Percentiles rank a stretch among this genome's conserved stretches.
Evolutionary conservation across 768 basidiomycete species (phyloP).

Genomic region (Hydnomerulius pinastri): DNA sequence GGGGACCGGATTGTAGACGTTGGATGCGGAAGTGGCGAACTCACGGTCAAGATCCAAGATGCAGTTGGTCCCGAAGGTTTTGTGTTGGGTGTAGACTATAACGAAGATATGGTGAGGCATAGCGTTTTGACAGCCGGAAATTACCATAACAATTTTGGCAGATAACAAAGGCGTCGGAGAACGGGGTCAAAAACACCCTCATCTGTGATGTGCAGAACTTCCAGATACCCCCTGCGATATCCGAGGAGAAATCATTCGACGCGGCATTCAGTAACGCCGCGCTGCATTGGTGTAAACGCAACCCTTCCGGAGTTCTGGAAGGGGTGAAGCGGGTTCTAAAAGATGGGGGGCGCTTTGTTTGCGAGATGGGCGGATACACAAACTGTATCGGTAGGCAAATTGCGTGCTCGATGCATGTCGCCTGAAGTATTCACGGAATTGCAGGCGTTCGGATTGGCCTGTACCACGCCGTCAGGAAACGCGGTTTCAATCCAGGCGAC

Average conservation of each 20-base stretch:
- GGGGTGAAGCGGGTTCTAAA: constrained; percentile 64
- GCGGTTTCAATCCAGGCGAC: constrained; percentile 57
- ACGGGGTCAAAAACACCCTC: constrained; percentile 48
- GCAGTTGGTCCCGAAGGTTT: constrained; percentile 53
- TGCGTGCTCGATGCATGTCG: neutral
- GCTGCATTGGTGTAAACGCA: constrained; percentile 83
- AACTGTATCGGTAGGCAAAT: constrained; percentile 63
- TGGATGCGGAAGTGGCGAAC: constrained; percentile 83
- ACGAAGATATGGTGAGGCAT: constrained; percentile 65
- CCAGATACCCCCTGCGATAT: constrained; percentile 32
- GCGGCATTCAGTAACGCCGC: constrained; percentile 80
- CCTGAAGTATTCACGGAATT: neutral
- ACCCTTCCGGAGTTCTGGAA: constrained; percentile 65
- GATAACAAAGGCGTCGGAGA: constrained; percentile 53
- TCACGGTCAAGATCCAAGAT: constrained; percentile 59
- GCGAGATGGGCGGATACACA: constrained; percentile 77
- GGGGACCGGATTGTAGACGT: constrained; percentile 76
- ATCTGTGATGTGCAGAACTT: constrained; percentile 57
- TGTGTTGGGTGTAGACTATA: constrained; percentile 71
- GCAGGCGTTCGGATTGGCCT: constrained; percentile 64
- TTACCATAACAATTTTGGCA: constrained; percentile 21
- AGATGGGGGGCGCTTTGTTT: constrained; percentile 69
- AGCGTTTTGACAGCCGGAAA: neutral
- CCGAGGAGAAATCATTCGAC: constrained; percentile 52
- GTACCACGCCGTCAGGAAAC: constrained; percentile 49